A percentile compares a stretch with the other conserved stretches of the same genome.
Conservation (phyloP, 2,329 filamentous ascomycete genomes). For the Xylariaceae sp. region DNA sequence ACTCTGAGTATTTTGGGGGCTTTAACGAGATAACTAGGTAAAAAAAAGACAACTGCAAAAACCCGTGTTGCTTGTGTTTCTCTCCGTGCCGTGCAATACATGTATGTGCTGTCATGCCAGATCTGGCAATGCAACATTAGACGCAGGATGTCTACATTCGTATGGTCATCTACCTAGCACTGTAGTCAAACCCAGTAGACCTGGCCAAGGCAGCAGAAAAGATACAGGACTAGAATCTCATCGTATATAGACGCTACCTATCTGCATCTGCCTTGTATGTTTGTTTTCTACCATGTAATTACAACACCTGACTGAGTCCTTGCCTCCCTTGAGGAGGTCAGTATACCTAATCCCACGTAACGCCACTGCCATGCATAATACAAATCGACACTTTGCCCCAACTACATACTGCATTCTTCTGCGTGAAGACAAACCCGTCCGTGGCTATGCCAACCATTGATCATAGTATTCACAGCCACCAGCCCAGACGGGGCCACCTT, state of each 20-base stretch:
- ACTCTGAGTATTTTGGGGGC: constrained; percentile 16
- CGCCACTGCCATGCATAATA: constrained; percentile 19
- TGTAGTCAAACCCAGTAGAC: no score
- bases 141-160: no score
- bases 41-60: constrained; percentile 23
- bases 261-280: neutral
- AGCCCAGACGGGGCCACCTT: constrained; percentile 84
- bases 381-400: constrained; percentile 1
- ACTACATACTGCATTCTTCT: neutral
- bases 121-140: neutral
- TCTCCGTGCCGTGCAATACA: no score
- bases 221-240: no score
- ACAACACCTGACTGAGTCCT: constrained; percentile 7
- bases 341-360: constrained; percentile 6
- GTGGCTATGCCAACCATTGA: constrained; percentile 60
- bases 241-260: no score
- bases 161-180: no score
- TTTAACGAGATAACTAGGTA: constrained; percentile 8
- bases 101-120: neutral
- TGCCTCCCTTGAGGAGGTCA: constrained; percentile 1
- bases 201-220: no score
- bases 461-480: constrained; percentile 89
- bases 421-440: neutral
- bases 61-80: neutral
- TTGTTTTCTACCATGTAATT: neutral